Evolutionary conservation across 495 filamentous ascomycete genomes (phyloP).

Genomic region (Aspergillus haitiensis): DNA sequence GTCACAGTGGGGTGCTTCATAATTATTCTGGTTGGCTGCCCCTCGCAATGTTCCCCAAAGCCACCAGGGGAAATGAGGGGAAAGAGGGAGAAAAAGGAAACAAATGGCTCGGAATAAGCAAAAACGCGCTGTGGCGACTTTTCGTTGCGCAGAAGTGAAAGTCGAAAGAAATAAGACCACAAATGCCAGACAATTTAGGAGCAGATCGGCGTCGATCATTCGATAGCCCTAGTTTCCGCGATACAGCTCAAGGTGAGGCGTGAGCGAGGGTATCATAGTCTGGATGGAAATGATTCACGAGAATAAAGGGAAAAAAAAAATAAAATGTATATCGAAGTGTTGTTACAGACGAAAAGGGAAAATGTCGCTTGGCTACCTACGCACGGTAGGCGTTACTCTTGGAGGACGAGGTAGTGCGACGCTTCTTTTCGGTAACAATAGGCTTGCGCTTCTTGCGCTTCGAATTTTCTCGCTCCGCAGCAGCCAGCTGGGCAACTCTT

Average conservation of each 20-base stretch:
- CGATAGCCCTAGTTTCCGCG: slow-evolving; percentile 14
- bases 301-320: slow-evolving; percentile 7
- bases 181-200: background rate
- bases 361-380: slow-evolving; percentile 7
- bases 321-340: background rate
- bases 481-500: slow-evolving; percentile 37
- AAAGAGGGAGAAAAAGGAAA: slow-evolving; percentile 6
- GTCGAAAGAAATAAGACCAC: background rate
- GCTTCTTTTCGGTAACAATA: slow-evolving; percentile 31
- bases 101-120: background rate
- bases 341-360: slow-evolving; percentile 7
- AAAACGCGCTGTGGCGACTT: too few species aligned
- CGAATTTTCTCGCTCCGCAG: slow-evolving; percentile 37
- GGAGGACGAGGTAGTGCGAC: slow-evolving; percentile 37
- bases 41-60: background rate
- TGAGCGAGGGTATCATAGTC: slow-evolving; percentile 3
- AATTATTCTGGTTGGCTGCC: slow-evolving; percentile 8
- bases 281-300: background rate
- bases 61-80: background rate
- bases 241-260: slow-evolving; percentile 9
- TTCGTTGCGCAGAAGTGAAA: background rate
- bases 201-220: slow-evolving; percentile 18
- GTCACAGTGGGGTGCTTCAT: background rate
- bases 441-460: slow-evolving; percentile 47
- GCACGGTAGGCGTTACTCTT: slow-evolving; percentile 20